Base-by-base conservation (phyloP, 2,329 filamentous ascomycete genomes). In the Fusarium staphyleae region DNA sequence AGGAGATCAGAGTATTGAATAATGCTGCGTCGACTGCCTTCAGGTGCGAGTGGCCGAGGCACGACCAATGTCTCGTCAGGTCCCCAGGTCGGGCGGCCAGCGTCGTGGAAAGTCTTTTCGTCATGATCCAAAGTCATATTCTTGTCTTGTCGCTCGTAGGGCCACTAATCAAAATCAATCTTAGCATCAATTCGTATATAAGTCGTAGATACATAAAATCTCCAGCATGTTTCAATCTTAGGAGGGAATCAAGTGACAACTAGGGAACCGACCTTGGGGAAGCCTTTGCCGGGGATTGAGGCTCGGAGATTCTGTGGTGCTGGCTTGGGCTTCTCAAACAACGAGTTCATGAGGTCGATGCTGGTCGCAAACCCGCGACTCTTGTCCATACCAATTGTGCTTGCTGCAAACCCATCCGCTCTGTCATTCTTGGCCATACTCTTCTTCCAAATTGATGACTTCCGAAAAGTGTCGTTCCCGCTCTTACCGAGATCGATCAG, bases 341-440 rank as follows among this genome's bases (percentile, higher is more conserved):
- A 79, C 40, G 91, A 96, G 71, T 96, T 93, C 91, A 96, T 97
- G 71, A 97, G 79, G 77, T 97, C 95, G 75, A 98, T 96, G 69
- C 90, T 93, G 15, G 89, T 96, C 15, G 87, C 84, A 73, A 96
- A 93, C 1, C 88, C 87, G 60, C 85, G 84, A 47, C 82, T 79
- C 64, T 84, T 81, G 32, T 75, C 73, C 63, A 70, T 61, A 26
- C 66, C 69, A 49, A 71, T 49, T 34, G 63, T 66, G 55, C 66
- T 69, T 36, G 69, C 66, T 15, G 65, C 62, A 39, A 69, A 57
- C 33, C 63, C 66, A 48, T 69, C 65, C 52, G 63, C 55, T 57
- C 62, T 69, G 37, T 70, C 67, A 13, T 65, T 52, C 52, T 69
- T 70, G 36, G 61, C 62, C 14, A 65, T 57, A 34, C 69, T 75